phyloP scores from a whole-genome alignment of 2,329 filamentous ascomycete genomes.

The Sarocladiaceae sp. region DNA sequence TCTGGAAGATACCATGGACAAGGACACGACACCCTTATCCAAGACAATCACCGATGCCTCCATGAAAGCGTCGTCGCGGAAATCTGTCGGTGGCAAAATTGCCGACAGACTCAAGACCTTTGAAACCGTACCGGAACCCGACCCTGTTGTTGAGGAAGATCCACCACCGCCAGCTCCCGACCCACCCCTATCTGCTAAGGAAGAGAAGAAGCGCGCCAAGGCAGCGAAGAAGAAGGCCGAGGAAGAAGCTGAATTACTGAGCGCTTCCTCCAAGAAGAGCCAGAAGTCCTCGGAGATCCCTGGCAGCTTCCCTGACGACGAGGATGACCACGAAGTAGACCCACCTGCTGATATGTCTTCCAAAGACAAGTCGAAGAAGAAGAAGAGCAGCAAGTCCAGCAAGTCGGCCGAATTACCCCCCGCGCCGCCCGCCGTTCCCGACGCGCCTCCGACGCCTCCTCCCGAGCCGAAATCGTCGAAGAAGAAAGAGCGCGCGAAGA shows the following conservation, averaged over 20 bases:
- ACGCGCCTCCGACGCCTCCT: constrained; percentile 42
- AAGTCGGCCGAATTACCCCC: constrained; percentile 10
- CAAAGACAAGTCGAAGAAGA: constrained; percentile 26
- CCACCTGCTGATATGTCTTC: constrained; percentile 14
- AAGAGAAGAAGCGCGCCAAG: constrained; percentile 36
- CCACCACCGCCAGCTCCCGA: constrained; percentile 31
- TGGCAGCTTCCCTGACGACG: constrained; percentile 52
- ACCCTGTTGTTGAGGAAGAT: constrained; percentile 28
- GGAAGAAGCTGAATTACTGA: constrained; percentile 12
- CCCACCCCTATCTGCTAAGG: constrained; percentile 13
- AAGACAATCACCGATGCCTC: constrained; percentile 25
- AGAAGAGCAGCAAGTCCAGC: constrained; percentile 25
- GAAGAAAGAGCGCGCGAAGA: constrained; percentile 66
- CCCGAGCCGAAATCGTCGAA: constrained; percentile 55
- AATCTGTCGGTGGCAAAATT: constrained; percentile 44
- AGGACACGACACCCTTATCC: constrained; percentile 34
- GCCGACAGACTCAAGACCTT: constrained; percentile 52
- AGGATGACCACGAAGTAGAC: constrained; percentile 36
- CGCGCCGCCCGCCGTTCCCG: constrained; percentile 34
- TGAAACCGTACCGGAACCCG: constrained; percentile 37
- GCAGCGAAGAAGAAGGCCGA: constrained; percentile 29
- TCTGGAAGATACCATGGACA: constrained; percentile 37
- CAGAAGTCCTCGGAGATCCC: constrained; percentile 35
- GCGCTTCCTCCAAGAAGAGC: constrained; percentile 16
- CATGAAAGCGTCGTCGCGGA: constrained; percentile 39